phyloP scores from a whole-genome alignment of 495 filamentous ascomycete genomes.

The Evernia prunastri region DNA sequence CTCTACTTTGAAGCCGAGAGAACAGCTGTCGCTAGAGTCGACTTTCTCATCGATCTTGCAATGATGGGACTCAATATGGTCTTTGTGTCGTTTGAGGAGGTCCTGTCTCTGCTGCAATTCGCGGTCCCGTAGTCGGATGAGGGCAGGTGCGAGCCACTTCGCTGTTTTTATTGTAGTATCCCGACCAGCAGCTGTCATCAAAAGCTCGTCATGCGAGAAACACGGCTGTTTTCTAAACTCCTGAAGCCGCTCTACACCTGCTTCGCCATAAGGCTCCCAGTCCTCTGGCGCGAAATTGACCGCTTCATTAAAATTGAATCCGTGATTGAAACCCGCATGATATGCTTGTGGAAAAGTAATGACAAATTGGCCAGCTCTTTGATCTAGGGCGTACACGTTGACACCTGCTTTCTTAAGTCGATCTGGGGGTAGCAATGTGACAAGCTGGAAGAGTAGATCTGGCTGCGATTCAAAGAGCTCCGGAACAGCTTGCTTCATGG shows the following conservation, averaged over 20 bases:
- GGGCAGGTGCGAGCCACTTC: slow-evolving; percentile 86
- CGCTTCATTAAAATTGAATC: slow-evolving; percentile 98
- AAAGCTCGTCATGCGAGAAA: slow-evolving; percentile 95
- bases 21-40: slow-evolving; percentile 33
- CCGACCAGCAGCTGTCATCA: slow-evolving; percentile 75
- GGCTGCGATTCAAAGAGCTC: slow-evolving; percentile 97
- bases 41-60: slow-evolving; percentile 39
- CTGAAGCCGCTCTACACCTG: slow-evolving; percentile 78
- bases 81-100: slow-evolving; percentile 60
- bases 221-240: slow-evolving; percentile 86
- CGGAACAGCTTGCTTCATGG: slow-evolving; percentile 91
- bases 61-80: slow-evolving; percentile 40
- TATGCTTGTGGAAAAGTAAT: slow-evolving; percentile 92
- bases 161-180: slow-evolving; percentile 86
- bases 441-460: slow-evolving; percentile 92
- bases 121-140: slow-evolving; percentile 66
- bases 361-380: slow-evolving; percentile 92
- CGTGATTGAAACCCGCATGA: slow-evolving; percentile 90
- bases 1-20: slow-evolving; percentile 46
- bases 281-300: slow-evolving; percentile 97
- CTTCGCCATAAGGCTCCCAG: slow-evolving; percentile 90
- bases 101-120: slow-evolving; percentile 61
- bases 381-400: slow-evolving; percentile 85
- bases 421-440: slow-evolving; percentile 88
- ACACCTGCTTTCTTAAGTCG: slow-evolving; percentile 94